Conservation (phyloP, 2,329 filamentous ascomycete species). For the Tolypocladium inflatum region DNA sequence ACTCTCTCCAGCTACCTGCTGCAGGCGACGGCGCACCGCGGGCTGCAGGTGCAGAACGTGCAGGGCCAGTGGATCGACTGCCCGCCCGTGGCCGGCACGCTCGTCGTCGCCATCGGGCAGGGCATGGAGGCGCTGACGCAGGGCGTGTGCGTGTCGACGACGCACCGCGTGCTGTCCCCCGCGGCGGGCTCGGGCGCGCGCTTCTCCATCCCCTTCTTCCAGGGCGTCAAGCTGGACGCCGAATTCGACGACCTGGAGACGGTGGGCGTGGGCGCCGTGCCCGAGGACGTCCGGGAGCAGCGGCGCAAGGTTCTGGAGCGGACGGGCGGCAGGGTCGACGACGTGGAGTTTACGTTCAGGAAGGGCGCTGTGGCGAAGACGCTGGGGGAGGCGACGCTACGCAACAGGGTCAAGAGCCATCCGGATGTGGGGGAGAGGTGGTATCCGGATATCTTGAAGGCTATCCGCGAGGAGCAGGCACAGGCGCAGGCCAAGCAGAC, state of each 20-base stretch:
- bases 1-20: slow-evolving; percentile 75
- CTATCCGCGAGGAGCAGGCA: slow-evolving; percentile 50
- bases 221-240: slow-evolving; percentile 72
- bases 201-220: slow-evolving; percentile 81
- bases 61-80: slow-evolving; percentile 74
- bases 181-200: slow-evolving; percentile 58
- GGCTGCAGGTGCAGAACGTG: slow-evolving; percentile 77
- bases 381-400: slow-evolving; percentile 73
- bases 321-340: slow-evolving; percentile 52
- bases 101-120: slow-evolving; percentile 83
- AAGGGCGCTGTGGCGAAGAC: slow-evolving; percentile 56
- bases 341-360: slow-evolving; percentile 81
- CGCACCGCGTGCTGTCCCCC: slow-evolving; percentile 74
- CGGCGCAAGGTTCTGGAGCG: slow-evolving; percentile 47
- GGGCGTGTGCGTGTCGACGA: slow-evolving; percentile 74
- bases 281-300: slow-evolving; percentile 53
- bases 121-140: slow-evolving; percentile 77
- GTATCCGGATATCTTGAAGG: slow-evolving; percentile 55
- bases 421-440: slow-evolving; percentile 78
- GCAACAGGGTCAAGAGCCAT: slow-evolving; percentile 80
- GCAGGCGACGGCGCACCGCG: slow-evolving; percentile 66
- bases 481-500: slow-evolving; percentile 19
- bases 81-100: slow-evolving; percentile 62
- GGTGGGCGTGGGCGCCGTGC: slow-evolving; percentile 47
- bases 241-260: slow-evolving; percentile 67